Evolutionary conservation across 257 asterid species (phyloP), one percentile per base, ranked within the genome.

Genomic region (Mentha longifolia): DNA sequence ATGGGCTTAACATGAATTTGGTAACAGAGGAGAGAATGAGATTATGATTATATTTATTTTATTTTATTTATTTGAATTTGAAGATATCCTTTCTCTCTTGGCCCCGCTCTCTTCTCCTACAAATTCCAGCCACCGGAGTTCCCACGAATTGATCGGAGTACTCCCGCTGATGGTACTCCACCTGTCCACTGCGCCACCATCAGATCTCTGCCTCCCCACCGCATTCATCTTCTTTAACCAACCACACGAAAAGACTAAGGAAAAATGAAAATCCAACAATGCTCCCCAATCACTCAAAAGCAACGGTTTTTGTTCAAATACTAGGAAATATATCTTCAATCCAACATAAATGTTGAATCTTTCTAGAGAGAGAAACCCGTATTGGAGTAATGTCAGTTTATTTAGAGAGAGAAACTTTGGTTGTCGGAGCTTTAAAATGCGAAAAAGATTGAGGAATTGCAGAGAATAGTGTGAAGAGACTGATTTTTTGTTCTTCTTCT

Each of bases 151-250:
- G 83, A 61, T 91, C 98, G 58, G 98, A 94, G 84, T 82, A 82
- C 73, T 91, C 97, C 35, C 97, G 88, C 79, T 89, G 97, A 45
- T 93, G 97, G 67, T 91, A 95, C 74, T 80, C 90, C 78, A 89
- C 73, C 77, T n/a, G n/a, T n/a, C n/a, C n/a, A n/a, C n/a, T n/a
- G 97, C 75, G 3, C 91, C 84, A 19, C 39, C 41, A 17, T 94
- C 94, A 73, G 98, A 86, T 86, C 87, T 87, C 76, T 91, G 98
- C 76, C 96, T 75, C 17, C 97, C 97, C 47, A 89, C 85, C 25
- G 95, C 96, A 84, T 90, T 92, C 98, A 91, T 92, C 77, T 73
- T 63, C 76, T 77, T 75, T 77, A 70, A 75, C 71, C 76, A 46
- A 78, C 65, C 75, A 58, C 19, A 6, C 35, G 7, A 12, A 60